Evolutionary conservation across 164 flowering plant species (phyloP).

Genomic region (Umbellularia californica): DNA sequence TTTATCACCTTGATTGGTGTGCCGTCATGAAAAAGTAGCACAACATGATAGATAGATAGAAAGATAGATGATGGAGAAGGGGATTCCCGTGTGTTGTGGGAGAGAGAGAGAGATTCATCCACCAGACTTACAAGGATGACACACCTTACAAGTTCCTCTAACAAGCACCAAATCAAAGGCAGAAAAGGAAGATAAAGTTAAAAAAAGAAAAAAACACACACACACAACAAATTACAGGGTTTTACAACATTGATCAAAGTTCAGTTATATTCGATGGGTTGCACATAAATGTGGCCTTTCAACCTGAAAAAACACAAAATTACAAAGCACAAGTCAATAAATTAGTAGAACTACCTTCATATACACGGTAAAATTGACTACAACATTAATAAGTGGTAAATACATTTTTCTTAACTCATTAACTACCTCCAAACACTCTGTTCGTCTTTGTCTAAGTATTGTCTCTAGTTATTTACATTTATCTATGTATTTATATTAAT

Average conservation of each 20-base stretch:
- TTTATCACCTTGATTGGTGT: background rate
- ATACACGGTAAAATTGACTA: background rate
- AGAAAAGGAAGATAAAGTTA: background rate
- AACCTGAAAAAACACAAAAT: constrained; percentile 6
- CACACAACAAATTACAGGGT: background rate
- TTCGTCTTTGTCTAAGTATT: no score
- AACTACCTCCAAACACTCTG: background rate
- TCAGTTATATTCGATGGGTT: constrained; percentile 6
- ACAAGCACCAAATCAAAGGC: background rate
- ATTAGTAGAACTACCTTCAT: no score
- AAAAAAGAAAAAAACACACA: background rate
- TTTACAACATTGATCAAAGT: background rate
- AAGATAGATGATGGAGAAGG: background rate
- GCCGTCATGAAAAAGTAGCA: background rate
- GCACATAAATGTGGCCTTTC: constrained; percentile 10
- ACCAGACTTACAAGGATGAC: background rate
- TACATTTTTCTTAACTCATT: background rate
- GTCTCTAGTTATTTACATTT: no score
- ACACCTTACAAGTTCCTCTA: background rate
- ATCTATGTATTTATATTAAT: background rate
- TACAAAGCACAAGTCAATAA: background rate
- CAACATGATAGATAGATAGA: background rate
- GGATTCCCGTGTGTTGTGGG: background rate
- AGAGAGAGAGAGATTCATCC: background rate
- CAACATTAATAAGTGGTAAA: background rate